phyloP scores from a whole-genome alignment of 179 eudicot genomes.

The Gypsophila paniculata region DNA sequence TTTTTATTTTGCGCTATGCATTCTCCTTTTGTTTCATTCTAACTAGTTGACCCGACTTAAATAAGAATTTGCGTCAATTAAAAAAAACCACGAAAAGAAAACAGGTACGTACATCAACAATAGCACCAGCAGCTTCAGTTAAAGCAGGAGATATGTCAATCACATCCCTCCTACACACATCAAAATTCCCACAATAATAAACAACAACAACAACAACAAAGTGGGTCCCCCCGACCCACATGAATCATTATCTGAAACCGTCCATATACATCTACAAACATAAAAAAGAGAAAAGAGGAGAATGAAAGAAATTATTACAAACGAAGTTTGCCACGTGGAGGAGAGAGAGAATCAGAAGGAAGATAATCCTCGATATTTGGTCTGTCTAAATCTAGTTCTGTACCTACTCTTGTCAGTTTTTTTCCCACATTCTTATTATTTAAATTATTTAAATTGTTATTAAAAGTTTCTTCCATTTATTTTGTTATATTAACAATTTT shows the following conservation, averaged over 20 bases:
- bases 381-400: constrained; percentile 78
- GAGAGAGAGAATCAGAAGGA: constrained; percentile 56
- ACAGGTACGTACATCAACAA: constrained; percentile 60
- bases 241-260: too few relatives aligned
- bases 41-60: too few relatives aligned
- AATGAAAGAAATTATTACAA: constrained; percentile 36
- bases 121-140: constrained; percentile 95
- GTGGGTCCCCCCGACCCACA: too few relatives aligned
- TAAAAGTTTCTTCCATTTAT: constrained; percentile 7
- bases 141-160: constrained; percentile 87
- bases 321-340: constrained; percentile 61
- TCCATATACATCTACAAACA: neutral
- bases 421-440: constrained; percentile 19
- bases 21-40: too few relatives aligned
- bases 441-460: neutral
- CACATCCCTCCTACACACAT: constrained; percentile 59
- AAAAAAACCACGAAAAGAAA: neutral
- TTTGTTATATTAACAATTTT: too few relatives aligned
- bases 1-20: too few relatives aligned
- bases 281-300: constrained; percentile 2
- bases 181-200: constrained; percentile 1
- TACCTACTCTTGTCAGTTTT: constrained; percentile 37
- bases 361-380: constrained; percentile 90
- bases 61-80: too few relatives aligned
- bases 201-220: too few relatives aligned